Percentiles rank a stretch among this genome's conserved stretches.
Evolutionary conservation across 2,329 filamentous ascomycete species (phyloP).

Genomic region (Neurospora sp.): DNA sequence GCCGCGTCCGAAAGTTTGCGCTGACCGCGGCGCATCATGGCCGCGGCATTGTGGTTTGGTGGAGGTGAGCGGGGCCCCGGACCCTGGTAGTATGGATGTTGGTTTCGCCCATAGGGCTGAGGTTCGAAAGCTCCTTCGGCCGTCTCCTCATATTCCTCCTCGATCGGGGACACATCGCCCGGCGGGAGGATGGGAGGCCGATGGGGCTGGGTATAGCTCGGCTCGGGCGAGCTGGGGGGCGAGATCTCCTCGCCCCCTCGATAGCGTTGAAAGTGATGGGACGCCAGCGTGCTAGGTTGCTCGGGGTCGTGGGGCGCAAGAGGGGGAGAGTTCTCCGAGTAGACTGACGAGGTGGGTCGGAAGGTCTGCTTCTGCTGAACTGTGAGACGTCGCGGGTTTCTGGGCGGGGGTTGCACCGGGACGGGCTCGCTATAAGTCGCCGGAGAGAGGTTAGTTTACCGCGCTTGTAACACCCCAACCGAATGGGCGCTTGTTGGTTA

Average conservation of each 20-base stretch:
- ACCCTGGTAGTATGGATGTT: slow-evolving; percentile 13
- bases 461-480: neutral
- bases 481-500: neutral
- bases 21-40: slow-evolving; percentile 41
- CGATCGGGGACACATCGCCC: slow-evolving; percentile 43
- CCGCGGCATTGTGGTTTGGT: slow-evolving; percentile 13
- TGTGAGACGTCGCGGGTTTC: slow-evolving; percentile 26
- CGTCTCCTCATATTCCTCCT: slow-evolving; percentile 25
- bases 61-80: slow-evolving; percentile 10
- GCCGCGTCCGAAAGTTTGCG: slow-evolving; percentile 34
- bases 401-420: slow-evolving; percentile 26
- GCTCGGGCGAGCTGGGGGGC: slow-evolving; percentile 48
- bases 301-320: slow-evolving; percentile 21
- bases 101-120: slow-evolving; percentile 2
- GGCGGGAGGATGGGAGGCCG: slow-evolving; percentile 7
- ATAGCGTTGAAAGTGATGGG: slow-evolving; percentile 16
- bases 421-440: slow-evolving; percentile 20
- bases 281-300: slow-evolving; percentile 16
- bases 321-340: slow-evolving; percentile 45
- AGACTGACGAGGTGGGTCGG: slow-evolving; percentile 50
- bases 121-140: neutral
- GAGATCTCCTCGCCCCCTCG: slow-evolving; percentile 31
- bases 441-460: slow-evolving; percentile 17
- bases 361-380: slow-evolving; percentile 24
- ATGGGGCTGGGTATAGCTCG: slow-evolving; percentile 19